Base-by-base conservation (phyloP, 2,329 filamentous ascomycete species). In the Colletotrichum neosansevieriae region DNA sequence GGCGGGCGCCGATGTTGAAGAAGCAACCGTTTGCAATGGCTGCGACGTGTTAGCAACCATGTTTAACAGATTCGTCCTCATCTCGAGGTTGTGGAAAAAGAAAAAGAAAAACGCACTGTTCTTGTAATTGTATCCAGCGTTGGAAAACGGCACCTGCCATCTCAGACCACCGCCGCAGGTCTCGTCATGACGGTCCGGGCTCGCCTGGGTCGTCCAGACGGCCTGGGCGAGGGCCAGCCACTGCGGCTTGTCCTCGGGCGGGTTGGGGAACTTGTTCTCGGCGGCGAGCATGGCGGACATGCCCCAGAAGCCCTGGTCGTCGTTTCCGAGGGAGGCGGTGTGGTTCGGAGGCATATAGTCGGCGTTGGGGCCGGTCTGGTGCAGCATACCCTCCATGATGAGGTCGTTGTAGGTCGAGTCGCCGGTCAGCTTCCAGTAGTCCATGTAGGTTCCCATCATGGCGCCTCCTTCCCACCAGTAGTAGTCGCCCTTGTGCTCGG, bases 381-480 rank as follows among this genome's bases (percentile, higher is more conserved):
- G 85, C 13, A 88, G 75, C 75, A 92, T 79, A 3, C 85, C 88
- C 70, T 88, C 74, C 63, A 82, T 87, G 15, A 89, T 80, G 12
- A 87, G 82, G 10, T 84, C 75, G 76, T 92, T 91, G 79, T 90
- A 92, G 60, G 84, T 84, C 3, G 79, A 75, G 76, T 92, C 90
- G 63, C 88, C 89, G 0, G 90, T 92, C 63, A 87, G 84, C 70
- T 89, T 86, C 87, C 89, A 91, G 77, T 93, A 93, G 77, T 92
- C 89, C 49, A 93, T 83, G 72, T 91, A 80, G 1, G 89, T 86
- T 70, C 89, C 88, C 84, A 91, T 91, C 79, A 93, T 83, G 13
- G 89, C 88, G 59, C 89, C 88, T 5, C 88, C 88, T 75, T 93
- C 88, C 91, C 91, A 93, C 91, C 91, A 93, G 82, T 92, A 92